A percentile compares a stretch with the other conserved stretches of the same genome.
phyloP scores from a whole-genome alignment of 345 rosid species.

The Raphanus sativus region DNA sequence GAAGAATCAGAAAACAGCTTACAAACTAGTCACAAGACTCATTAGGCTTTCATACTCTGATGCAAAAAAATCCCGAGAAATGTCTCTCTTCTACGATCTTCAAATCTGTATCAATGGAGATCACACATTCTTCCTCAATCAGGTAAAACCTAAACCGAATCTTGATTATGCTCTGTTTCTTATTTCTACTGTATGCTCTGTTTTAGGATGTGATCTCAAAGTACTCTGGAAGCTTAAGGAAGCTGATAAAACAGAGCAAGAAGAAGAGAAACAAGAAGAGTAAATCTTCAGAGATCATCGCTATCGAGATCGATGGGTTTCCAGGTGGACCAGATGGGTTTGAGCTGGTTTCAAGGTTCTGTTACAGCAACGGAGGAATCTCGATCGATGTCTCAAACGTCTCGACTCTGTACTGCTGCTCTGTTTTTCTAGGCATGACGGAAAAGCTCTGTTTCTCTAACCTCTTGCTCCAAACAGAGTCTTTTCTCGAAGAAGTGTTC shows the following conservation, averaged over 20 bases:
- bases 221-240: conserved; percentile 55
- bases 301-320: conserved; percentile 51
- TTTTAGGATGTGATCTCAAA: conserved; percentile 51
- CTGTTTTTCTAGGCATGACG: conserved; percentile 61
- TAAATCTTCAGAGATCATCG: conserved; percentile 23
- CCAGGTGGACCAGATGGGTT: conserved; percentile 76
- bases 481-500: conserved; percentile 52
- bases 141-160: conserved; percentile 43
- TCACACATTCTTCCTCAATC: conserved; percentile 50
- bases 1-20: neutral
- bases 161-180: neutral
- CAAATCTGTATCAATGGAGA: conserved; percentile 48
- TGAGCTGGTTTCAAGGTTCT: conserved; percentile 65
- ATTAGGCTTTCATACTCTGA: conserved; percentile 12
- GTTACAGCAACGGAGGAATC: conserved; percentile 49
- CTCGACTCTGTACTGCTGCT: conserved; percentile 56
- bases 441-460: conserved; percentile 48
- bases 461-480: conserved; percentile 57
- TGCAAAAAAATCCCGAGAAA: conserved; percentile 19
- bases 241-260: conserved; percentile 53
- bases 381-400: conserved; percentile 52
- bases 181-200: conserved; percentile 1
- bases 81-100: conserved; percentile 46
- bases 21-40: conserved; percentile 25
- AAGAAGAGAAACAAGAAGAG: conserved; percentile 37